Base-by-base conservation (phyloP, 164 flowering plant species). In the Dillenia turbinata region DNA sequence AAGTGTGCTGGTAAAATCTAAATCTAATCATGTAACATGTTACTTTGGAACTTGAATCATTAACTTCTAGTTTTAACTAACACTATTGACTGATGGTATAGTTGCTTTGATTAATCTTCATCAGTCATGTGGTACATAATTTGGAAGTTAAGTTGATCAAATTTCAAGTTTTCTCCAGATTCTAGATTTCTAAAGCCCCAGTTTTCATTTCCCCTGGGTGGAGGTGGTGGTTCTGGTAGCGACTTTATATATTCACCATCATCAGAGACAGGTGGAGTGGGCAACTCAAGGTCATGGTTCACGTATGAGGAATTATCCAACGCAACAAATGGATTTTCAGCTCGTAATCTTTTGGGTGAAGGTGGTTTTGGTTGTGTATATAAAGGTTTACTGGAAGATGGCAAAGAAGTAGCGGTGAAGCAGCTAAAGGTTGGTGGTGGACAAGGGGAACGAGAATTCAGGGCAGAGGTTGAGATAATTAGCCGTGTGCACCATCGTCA, bases 381-480 rank as follows among this genome's bases (percentile, higher is more conserved):
- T 69, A 83, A 81, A 71, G 88, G 88, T 22, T 54, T 53, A 11
- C 67, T 83, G 26, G 47, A 22, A 56, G 84, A 81, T 69, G 83
- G 79, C 53, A 72, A 79, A 71, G 84, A 66, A 66, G 80, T 83
- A 15, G 88, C 88, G 45, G 85, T 83, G 12, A 83, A 83, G 61
- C 83, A 79, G 71, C 67, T 83, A 22, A 83, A 81, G 65, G 66
- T 71, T 66, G 85, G 85, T 46, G 78, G 85, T 72, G 73, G 78
- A 43, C 88, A 83, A 59, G 88, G 88, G 9, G 88, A 83, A 53
- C 79, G 88, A 9, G 88, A 83, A 56, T 83, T 83, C 65, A 74
- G 60, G 63, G 85, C 88, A 19, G 88, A 83, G 71, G 88, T 83
- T 63, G 88, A 83, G 61, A 81, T 79, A 57, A 83, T 83, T 63